Conservation (phyloP, 768 basidiomycete genomes). For the Xanthoconium stramineum region DNA sequence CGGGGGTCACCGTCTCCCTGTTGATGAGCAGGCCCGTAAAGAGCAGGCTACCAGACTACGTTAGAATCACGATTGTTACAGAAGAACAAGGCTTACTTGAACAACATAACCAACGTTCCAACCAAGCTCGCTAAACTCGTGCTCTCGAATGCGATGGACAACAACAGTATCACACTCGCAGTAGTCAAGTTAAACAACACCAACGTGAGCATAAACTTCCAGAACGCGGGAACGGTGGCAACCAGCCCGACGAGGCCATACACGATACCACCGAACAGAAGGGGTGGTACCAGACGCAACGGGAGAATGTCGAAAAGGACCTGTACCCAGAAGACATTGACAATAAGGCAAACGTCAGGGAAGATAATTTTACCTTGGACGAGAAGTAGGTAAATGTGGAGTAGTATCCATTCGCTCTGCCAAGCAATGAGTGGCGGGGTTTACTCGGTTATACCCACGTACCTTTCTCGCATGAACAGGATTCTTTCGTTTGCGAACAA, state of each 20-base stretch:
- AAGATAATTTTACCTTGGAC: conserved; percentile 61
- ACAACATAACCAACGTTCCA: conserved; percentile 96
- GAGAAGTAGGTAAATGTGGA: conserved; percentile 95
- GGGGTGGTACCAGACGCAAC: conserved; percentile 88
- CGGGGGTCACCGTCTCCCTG: conserved; percentile 72
- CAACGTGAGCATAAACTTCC: conserved; percentile 97
- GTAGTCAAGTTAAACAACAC: conserved; percentile 97
- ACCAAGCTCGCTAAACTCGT: conserved; percentile 87
- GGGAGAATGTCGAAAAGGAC: conserved; percentile 97
- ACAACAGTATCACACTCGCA: conserved; percentile 84
- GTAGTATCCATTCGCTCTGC: conserved; percentile 95
- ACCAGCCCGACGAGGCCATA: conserved; percentile 96
- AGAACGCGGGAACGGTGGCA: conserved; percentile 83
- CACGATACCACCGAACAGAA: conserved; percentile 93
- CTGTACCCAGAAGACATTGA: conserved; percentile 33
- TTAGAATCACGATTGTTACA: conserved; percentile 7
- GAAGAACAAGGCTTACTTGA: conserved; percentile 68
- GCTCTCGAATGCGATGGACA: conserved; percentile 86
- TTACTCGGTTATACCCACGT: conserved; percentile 13
- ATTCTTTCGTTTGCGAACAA: conserved; percentile 94
- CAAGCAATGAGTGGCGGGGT: background rate
- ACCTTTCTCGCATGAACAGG: conserved; percentile 98
- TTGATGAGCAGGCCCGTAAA: conserved; percentile 97
- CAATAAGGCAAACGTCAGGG: background rate
- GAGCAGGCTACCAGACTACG: conserved; percentile 57